Conservation (phyloP, 805 yeast genomes). For the Kockiozyma suomiensis region DNA sequence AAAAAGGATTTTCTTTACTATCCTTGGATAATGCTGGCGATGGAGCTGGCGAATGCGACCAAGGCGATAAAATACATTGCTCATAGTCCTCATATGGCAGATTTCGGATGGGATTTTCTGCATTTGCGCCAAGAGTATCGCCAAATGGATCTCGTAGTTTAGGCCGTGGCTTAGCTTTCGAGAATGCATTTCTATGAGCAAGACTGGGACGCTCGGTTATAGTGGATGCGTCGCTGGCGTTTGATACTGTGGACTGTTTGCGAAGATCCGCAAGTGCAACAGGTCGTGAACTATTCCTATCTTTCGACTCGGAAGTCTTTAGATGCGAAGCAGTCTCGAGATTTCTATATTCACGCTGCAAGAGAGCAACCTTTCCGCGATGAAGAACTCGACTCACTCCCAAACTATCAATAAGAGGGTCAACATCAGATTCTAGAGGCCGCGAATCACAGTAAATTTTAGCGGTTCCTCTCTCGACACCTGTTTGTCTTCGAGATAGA, state of each 20-base stretch:
- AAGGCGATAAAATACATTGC: constrained; percentile 39
- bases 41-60: constrained; percentile 42
- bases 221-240: constrained; percentile 6
- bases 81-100: constrained; percentile 39
- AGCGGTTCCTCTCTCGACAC: constrained; percentile 19
- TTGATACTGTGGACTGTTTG: constrained; percentile 11
- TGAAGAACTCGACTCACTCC: constrained; percentile 39
- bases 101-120: neutral
- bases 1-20: constrained; percentile 38
- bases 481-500: constrained; percentile 11
- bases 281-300: neutral
- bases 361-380: constrained; percentile 35
- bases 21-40: constrained; percentile 40
- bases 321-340: constrained; percentile 7
- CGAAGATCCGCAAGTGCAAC: neutral
- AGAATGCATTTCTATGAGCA: constrained; percentile 4
- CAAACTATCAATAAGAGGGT: constrained; percentile 40
- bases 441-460: constrained; percentile 27
- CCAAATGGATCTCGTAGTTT: constrained; percentile 28
- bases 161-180: constrained; percentile 5
- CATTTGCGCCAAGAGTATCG: neutral
- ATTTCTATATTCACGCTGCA: constrained; percentile 39
- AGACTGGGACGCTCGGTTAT: constrained; percentile 10
- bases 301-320: neutral
- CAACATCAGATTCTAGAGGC: constrained; percentile 39